phyloP scores from a whole-genome alignment of 352 stramenopile genomes.

The Globisporangium polare region DNA sequence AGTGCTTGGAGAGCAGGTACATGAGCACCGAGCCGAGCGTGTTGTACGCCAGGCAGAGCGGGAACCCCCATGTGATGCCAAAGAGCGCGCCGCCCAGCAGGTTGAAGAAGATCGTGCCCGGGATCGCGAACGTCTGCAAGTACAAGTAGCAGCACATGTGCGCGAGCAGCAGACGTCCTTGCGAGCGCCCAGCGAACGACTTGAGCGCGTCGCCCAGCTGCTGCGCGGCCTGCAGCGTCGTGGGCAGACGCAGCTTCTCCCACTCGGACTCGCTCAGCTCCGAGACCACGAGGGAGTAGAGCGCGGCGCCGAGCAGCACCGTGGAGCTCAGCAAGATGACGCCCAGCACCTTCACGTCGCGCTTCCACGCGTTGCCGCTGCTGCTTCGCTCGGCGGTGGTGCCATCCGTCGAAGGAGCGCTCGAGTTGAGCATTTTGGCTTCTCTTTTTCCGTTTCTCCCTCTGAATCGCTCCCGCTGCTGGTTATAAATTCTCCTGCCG shows the following conservation, averaged over 20 bases:
- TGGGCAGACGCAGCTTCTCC: slow-evolving; percentile 48
- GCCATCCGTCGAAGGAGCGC: neutral
- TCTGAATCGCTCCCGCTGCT: no score
- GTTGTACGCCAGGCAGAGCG: slow-evolving; percentile 77
- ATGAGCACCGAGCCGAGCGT: slow-evolving; percentile 75
- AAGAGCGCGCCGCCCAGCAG: slow-evolving; percentile 70
- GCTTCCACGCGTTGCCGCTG: slow-evolving; percentile 29
- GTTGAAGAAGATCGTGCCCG: slow-evolving; percentile 80
- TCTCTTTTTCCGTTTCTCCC: neutral
- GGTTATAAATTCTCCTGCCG: no score
- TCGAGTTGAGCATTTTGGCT: slow-evolving; percentile 13
- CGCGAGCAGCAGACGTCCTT: slow-evolving; percentile 42
- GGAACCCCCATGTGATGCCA: slow-evolving; percentile 62
- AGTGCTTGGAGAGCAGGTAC: slow-evolving; percentile 60
- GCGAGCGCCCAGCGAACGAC: slow-evolving; percentile 41
- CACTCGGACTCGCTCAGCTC: slow-evolving; percentile 53
- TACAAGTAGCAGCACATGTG: slow-evolving; percentile 78
- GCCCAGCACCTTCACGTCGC: slow-evolving; percentile 46
- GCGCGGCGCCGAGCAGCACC: slow-evolving; percentile 27
- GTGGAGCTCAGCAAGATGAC: slow-evolving; percentile 38
- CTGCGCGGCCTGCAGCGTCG: slow-evolving; percentile 53
- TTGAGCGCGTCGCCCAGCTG: slow-evolving; percentile 61
- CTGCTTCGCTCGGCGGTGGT: neutral
- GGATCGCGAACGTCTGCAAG: slow-evolving; percentile 78
- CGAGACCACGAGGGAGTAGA: slow-evolving; percentile 56